These are phyloP conservation scores for Wickerhamiella sergipiensis DNA, from an alignment of 805 yeast species.

Conservation along the genomic window DNA sequence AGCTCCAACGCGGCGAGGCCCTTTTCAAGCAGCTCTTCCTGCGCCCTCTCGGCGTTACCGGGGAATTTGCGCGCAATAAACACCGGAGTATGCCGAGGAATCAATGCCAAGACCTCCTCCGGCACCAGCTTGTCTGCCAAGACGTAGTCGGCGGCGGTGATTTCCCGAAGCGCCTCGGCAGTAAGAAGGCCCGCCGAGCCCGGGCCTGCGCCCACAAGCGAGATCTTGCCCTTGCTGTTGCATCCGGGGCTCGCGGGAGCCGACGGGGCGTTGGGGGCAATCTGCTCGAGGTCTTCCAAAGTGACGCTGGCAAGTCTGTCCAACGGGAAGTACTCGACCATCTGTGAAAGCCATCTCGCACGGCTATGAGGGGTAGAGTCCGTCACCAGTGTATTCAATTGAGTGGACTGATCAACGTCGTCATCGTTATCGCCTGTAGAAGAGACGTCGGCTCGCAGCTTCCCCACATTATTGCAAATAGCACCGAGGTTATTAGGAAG, in stretches of 20 bases:
- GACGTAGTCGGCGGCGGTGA: conserved; percentile 67
- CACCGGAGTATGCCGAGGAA: conserved; percentile 61
- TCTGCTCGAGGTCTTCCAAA: conserved; percentile 40
- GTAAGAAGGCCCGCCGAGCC: conserved; percentile 76
- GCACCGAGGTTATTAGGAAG: conserved; percentile 60
- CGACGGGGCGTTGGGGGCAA: conserved; percentile 1
- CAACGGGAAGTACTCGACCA: conserved; percentile 83
- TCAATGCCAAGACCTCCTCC: conserved; percentile 63
- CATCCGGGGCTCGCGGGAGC: background rate
- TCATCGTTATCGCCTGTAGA: conserved; percentile 34
- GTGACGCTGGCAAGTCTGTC: conserved; percentile 45
- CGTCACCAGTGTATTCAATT: conserved; percentile 46
- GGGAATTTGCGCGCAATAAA: conserved; percentile 92
- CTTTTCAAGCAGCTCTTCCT: conserved; percentile 60
- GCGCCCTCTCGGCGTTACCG: conserved; percentile 92
- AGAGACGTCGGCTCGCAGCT: conserved; percentile 41
- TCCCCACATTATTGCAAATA: conserved; percentile 57
- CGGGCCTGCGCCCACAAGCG: conserved; percentile 91
- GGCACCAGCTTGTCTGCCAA: conserved; percentile 91
- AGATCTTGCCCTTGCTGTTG: conserved; percentile 38
- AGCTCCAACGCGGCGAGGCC: conserved; percentile 51
- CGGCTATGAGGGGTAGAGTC: conserved; percentile 37
- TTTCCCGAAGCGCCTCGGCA: conserved; percentile 69
- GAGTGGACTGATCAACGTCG: conserved; percentile 48
- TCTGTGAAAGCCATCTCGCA: conserved; percentile 75